Base-by-base conservation (phyloP, 1,139 yeast species). In the Kodamaea sp. region DNA sequence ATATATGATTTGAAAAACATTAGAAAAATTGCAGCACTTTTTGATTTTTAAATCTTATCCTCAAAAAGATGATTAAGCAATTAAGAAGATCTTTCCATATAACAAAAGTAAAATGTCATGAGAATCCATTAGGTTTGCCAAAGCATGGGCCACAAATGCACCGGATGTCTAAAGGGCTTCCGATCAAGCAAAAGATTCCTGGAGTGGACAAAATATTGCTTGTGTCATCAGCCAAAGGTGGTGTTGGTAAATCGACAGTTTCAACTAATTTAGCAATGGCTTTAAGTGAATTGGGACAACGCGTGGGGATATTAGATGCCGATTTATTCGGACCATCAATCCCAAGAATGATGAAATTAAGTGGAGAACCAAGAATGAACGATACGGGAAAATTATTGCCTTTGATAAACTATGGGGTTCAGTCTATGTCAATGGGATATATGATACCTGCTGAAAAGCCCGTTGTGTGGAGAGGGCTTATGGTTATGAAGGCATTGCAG, bases 371-470 rank as follows among this genome's bases (percentile, higher is more conserved):
- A 0, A 57, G 86, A 20, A 52, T 84, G 15, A 65, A 80, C 0
- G 62, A 62, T 2, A 44, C 48, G 3, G 89, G 89, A 0, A 75
- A 74, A 48, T 63, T 87, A 6, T 56, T 82, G 0, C 96, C 96
- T 0, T 59, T 86, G 49, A 59, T 72, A n/a, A 87, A 86, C 53
- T 85, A 82, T 48, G 96, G 96, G 0, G 58, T 87, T 1, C 81
- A 84, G 49, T 79, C 92, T 5, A 87, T 87, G 96, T 85, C 95
- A 0, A 87, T 87, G 95, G 96, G 96, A 0, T 86, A 82, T 52
- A 63, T 87, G 49, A 76, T 87, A 1, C 64, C 72, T n/a, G 85
- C 85, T 24, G 78, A 71, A 31, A 73, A 73, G 36, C 88, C 95
- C 0, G 75, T 88, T 4, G 94, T 84, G 0, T 87, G 96, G 96